These are phyloP conservation scores for Hypholoma fasciculare DNA, from an alignment of 768 basidiomycete genomes.

Conservation along the genomic window DNA sequence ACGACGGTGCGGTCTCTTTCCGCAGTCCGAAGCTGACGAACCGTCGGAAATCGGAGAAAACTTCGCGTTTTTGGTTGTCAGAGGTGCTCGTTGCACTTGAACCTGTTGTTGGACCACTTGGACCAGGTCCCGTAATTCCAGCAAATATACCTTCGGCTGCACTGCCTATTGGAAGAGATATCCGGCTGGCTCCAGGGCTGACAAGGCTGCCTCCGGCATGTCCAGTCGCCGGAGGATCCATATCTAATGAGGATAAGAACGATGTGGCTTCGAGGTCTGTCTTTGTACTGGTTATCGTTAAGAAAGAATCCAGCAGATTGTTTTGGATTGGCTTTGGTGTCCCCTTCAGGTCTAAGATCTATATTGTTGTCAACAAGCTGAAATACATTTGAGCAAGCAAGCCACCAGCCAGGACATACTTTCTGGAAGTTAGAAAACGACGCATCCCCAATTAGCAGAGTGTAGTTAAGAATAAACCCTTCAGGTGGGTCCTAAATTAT, in stretches of 20 bases:
- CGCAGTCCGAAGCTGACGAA: slow-evolving; percentile 89
- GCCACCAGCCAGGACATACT: slow-evolving; percentile 35
- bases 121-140: slow-evolving; percentile 56
- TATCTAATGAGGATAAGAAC: slow-evolving; percentile 91
- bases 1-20: slow-evolving; percentile 50
- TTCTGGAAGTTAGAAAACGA: slow-evolving; percentile 99
- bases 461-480: slow-evolving; percentile 95
- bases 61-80: slow-evolving; percentile 64
- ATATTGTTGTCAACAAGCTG: background rate
- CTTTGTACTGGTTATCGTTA: slow-evolving; percentile 91
- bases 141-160: slow-evolving; percentile 59
- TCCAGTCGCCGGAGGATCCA: slow-evolving; percentile 75
- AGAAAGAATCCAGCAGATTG: slow-evolving; percentile 86
- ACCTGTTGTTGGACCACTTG: slow-evolving; percentile 64
- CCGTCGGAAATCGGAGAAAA: slow-evolving; percentile 85
- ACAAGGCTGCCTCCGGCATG: slow-evolving; percentile 52
- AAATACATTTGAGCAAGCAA: background rate
- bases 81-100: slow-evolving; percentile 44
- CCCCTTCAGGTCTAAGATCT: slow-evolving; percentile 96
- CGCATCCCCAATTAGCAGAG: slow-evolving; percentile 89
- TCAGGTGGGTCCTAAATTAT: slow-evolving; percentile 79
- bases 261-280: slow-evolving; percentile 86
- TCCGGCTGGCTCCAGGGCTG: slow-evolving; percentile 66
- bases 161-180: slow-evolving; percentile 48
- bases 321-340: slow-evolving; percentile 86